Conservation (phyloP, 371 early-diverging fungal genomes). For the Syncephalastrum racemosum region DNA sequence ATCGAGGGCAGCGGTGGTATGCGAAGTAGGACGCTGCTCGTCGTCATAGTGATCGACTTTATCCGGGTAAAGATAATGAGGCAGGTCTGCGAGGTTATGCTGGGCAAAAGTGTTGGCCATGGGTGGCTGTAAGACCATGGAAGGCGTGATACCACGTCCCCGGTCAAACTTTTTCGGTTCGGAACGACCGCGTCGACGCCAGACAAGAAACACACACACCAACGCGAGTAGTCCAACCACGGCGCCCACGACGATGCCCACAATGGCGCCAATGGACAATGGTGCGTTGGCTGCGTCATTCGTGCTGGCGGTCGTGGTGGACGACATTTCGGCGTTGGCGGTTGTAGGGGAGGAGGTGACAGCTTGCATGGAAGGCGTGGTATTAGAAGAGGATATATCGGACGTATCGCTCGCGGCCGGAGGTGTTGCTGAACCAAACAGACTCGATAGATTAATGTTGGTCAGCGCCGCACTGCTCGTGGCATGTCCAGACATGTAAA, state of each 20-base stretch:
- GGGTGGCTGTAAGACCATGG: slow-evolving; percentile 7
- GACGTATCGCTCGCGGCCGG: neutral
- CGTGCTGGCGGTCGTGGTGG: neutral
- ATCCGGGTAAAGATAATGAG: too few relatives aligned
- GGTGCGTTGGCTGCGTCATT: slow-evolving; percentile 1
- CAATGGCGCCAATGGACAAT: slow-evolving; percentile 6
- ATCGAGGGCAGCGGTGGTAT: slow-evolving; percentile 19
- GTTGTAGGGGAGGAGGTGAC: slow-evolving; percentile 1
- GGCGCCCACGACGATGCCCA: slow-evolving; percentile 11
- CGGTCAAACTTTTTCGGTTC: slow-evolving; percentile 16
- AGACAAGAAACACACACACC: neutral
- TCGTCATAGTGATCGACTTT: too few relatives aligned
- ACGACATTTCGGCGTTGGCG: neutral
- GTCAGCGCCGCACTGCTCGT: neutral
- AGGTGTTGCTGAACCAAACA: slow-evolving; percentile 13
- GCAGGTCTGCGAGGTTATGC: too few relatives aligned
- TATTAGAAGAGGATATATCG: slow-evolving; percentile 2
- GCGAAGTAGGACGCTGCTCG: too few relatives aligned
- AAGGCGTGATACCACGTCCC: slow-evolving; percentile 18
- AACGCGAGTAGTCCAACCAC: neutral
- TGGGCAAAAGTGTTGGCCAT: too few relatives aligned
- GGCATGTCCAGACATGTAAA: too few relatives aligned
- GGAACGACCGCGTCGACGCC: slow-evolving; percentile 2
- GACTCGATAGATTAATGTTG: slow-evolving; percentile 15
- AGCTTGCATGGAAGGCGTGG: neutral